phyloP scores from a whole-genome alignment of 2,329 filamentous ascomycete genomes.

The Huntiella moniliformis region DNA sequence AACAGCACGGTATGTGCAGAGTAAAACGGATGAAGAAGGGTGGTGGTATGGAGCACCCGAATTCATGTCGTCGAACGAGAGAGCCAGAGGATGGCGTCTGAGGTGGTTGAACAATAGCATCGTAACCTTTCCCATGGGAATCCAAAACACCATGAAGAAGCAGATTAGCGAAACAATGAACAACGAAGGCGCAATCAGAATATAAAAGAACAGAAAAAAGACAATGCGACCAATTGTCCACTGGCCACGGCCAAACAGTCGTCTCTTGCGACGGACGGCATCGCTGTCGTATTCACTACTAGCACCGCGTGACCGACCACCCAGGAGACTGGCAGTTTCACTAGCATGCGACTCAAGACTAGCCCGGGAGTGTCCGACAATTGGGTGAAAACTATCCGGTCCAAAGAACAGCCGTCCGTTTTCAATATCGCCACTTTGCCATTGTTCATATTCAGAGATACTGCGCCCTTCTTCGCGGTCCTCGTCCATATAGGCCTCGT shows the following conservation, averaged over 20 bases:
- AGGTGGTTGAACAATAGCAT: slow-evolving; percentile 80
- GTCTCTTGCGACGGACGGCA: slow-evolving; percentile 38
- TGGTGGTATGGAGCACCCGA: slow-evolving; percentile 50
- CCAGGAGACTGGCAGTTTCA: slow-evolving; percentile 80
- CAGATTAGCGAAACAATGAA: slow-evolving; percentile 74
- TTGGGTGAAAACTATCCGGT: slow-evolving; percentile 51
- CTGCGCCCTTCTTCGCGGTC: slow-evolving; percentile 90
- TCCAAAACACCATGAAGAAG: slow-evolving; percentile 94
- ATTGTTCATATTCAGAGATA: slow-evolving; percentile 97
- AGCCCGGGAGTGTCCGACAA: slow-evolving; percentile 69
- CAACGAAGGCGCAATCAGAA: slow-evolving; percentile 68
- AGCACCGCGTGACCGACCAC: slow-evolving; percentile 24
- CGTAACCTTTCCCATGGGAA: slow-evolving; percentile 95
- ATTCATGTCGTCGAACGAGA: slow-evolving; percentile 81
- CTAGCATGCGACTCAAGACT: slow-evolving; percentile 71
- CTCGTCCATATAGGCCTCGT: slow-evolving; percentile 85
- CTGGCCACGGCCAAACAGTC: slow-evolving; percentile 83
- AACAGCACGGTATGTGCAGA: slow-evolving; percentile 93
- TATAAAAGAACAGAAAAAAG: slow-evolving; percentile 94
- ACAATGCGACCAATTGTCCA: slow-evolving; percentile 91
- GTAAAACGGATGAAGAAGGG: slow-evolving; percentile 65
- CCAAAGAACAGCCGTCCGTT: slow-evolving; percentile 94
- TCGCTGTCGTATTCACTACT: slow-evolving; percentile 18
- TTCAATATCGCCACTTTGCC: slow-evolving; percentile 94
- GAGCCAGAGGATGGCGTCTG: slow-evolving; percentile 72